Evolutionary conservation across 2,329 filamentous ascomycete genomes (phyloP), one percentile per base, ranked within the genome.

Genomic region (Domatiomyces globalis): DNA sequence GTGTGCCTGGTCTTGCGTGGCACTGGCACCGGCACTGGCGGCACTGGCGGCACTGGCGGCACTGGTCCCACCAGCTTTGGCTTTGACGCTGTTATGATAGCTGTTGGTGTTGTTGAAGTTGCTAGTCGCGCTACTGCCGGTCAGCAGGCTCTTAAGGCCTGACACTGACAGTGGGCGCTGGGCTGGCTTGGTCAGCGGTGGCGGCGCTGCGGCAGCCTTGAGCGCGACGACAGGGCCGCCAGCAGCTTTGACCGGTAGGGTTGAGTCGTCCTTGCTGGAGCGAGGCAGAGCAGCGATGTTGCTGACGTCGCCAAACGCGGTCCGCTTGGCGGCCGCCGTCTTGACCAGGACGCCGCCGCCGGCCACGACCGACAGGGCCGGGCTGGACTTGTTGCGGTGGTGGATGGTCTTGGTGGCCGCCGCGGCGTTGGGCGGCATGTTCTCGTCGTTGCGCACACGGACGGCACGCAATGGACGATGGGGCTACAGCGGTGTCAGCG

Each of bases 301-400:
- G 73, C 85, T 92, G 55, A 92, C 77, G 65, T 94, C 88, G 48
- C 79, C 85, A 67, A 94, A 88, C 10, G 81, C 86, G 56, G 82
- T 81, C 59, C 88, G 81, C 71, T 89, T 92, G 51, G 81, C 74
- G 52, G 78, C 74, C 50, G 75, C 75, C 67, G 83, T 86, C 57
- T 39, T 39, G 33, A 4, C 12, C 33, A 82, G 68, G 42, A 72
- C 74, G 52, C 71, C 74, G 48, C 72, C 74, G 55, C 75, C 71
- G 54, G 75, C 65, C 54, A 78, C 62, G 59, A 63, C 72, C 61
- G 70, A 85, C 59, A 75, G 77, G 68, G 69, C 83, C 67, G 67
- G 80, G 33, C 76, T 81, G 7, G 88, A 94, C 69, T 94, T 94
- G 70, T 87, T 83, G 56, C 84, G 83, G 61, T 87, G 82, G 61